These are phyloP conservation scores for Benincasa hispida DNA, from an alignment of 306 rosid genomes.

Conservation along the genomic window DNA sequence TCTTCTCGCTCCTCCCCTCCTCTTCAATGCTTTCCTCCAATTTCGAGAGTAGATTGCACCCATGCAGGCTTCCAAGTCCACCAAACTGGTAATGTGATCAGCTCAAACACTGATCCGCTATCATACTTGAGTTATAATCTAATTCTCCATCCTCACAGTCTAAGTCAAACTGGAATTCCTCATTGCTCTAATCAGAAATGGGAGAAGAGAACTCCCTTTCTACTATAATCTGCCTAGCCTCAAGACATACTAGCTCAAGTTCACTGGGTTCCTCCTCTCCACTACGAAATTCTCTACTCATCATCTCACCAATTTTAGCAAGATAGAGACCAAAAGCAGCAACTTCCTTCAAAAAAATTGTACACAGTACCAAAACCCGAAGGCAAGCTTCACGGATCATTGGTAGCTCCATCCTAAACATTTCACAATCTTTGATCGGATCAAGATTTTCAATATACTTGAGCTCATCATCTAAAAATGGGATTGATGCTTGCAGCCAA, in stretches of 20 bases:
- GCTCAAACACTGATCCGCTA: constrained; percentile 26
- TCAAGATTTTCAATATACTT: constrained; percentile 51
- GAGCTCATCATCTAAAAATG: constrained; percentile 86
- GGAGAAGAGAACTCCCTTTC: constrained; percentile 66
- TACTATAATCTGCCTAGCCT: constrained; percentile 53
- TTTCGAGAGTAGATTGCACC: constrained; percentile 51
- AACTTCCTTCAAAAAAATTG: constrained; percentile 81
- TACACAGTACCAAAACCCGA: constrained; percentile 80
- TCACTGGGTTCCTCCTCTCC: constrained; percentile 99
- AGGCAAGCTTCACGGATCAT: constrained; percentile 96
- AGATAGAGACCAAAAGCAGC: constrained; percentile 74
- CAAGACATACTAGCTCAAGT: constrained; percentile 86
- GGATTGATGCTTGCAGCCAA: constrained; percentile 99
- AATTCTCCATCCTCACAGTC: constrained; percentile 57
- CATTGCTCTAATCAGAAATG: constrained; percentile 28
- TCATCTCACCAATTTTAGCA: constrained; percentile 97
- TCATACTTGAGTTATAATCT: constrained; percentile 17
- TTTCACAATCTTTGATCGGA: constrained; percentile 50
- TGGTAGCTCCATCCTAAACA: constrained; percentile 75
- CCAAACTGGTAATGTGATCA: constrained; percentile 39
- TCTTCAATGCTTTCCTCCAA: constrained; percentile 79
- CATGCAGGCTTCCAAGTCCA: constrained; percentile 23
- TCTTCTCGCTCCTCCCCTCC: constrained; percentile 35
- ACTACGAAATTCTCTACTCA: constrained; percentile 78
- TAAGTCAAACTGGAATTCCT: constrained; percentile 57